Percentiles rank a stretch among this genome's conserved stretches.
Evolutionary conservation across 306 rosid genomes (phyloP).

Genomic region (Fragaria iinumae): DNA sequence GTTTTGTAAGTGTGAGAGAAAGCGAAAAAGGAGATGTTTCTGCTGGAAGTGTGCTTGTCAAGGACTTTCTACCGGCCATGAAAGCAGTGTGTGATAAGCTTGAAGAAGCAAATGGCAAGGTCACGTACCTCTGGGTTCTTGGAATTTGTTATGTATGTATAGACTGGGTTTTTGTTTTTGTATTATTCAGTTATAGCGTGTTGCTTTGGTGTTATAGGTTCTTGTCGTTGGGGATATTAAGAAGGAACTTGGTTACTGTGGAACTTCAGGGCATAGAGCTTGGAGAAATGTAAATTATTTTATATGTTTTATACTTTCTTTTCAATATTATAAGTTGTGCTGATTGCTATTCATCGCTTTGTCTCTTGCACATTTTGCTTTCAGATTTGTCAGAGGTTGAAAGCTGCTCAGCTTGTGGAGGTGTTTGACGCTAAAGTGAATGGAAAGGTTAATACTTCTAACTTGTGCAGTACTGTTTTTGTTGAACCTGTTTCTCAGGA

Average conservation of each 20-base stretch:
- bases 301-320: neutral
- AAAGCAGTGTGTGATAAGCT: slow-evolving; percentile 68
- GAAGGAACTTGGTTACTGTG: slow-evolving; percentile 78
- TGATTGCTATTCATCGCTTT: slow-evolving; percentile 14
- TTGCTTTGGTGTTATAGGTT: slow-evolving; percentile 53
- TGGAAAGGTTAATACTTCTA: slow-evolving; percentile 52
- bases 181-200: neutral
- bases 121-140: slow-evolving; percentile 22
- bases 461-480: neutral
- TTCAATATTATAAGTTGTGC: neutral
- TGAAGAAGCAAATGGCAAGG: slow-evolving; percentile 81
- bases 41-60: slow-evolving; percentile 49
- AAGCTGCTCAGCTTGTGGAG: slow-evolving; percentile 53
- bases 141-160: neutral
- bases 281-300: slow-evolving; percentile 63
- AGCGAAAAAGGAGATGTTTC: slow-evolving; percentile 27
- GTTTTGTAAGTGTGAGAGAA: slow-evolving; percentile 21
- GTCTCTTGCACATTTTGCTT: slow-evolving; percentile 20
- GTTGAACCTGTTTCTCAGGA: neutral
- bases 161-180: neutral
- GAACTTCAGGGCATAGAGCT: slow-evolving; percentile 56
- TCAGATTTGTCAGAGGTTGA: slow-evolving; percentile 64
- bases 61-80: slow-evolving; percentile 71
- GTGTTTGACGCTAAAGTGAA: slow-evolving; percentile 85
- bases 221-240: slow-evolving; percentile 73